These are phyloP conservation scores for Leccinum rimulosum DNA, from an alignment of 768 basidiomycete species.

Conservation along the genomic window DNA sequence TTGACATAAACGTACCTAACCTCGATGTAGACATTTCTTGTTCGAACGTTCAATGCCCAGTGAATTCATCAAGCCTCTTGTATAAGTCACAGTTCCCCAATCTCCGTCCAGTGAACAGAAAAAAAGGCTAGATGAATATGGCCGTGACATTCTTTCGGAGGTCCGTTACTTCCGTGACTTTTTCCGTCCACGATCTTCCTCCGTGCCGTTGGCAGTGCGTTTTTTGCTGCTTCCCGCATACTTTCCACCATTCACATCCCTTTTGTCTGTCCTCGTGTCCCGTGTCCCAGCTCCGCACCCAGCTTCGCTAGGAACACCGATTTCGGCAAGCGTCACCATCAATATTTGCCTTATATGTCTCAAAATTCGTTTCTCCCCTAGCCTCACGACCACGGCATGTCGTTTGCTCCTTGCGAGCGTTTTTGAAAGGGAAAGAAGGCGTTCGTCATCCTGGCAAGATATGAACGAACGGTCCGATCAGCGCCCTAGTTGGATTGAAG, in stretches of 20 bases:
- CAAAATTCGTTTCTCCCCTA: slow-evolving; percentile 79
- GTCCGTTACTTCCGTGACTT: slow-evolving; percentile 17
- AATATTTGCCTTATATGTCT: slow-evolving; percentile 23
- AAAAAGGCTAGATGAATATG: not conserved
- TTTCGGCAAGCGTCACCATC: slow-evolving; percentile 4
- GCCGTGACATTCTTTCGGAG: not conserved
- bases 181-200: slow-evolving; percentile 15
- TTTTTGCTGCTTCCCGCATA: slow-evolving; percentile 10
- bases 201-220: slow-evolving; percentile 10
- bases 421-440: slow-evolving; percentile 29
- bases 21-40: not conserved
- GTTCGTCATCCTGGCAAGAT: slow-evolving; percentile 48
- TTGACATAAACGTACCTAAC: not conserved
- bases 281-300: not conserved
- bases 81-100: not conserved
- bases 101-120: not conserved
- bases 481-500: not conserved
- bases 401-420: slow-evolving; percentile 44
- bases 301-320: not conserved
- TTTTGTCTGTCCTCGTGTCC: slow-evolving; percentile 1
- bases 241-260: not conserved
- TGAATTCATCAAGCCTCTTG: not conserved
- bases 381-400: slow-evolving; percentile 68
- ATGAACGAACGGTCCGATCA: not conserved
- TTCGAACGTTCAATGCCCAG: not conserved